A percentile compares a stretch with the other conserved stretches of the same genome.
Conservation (phyloP, 1,284 basidiomycete species). For the Apiotrichum montevideense region DNA sequence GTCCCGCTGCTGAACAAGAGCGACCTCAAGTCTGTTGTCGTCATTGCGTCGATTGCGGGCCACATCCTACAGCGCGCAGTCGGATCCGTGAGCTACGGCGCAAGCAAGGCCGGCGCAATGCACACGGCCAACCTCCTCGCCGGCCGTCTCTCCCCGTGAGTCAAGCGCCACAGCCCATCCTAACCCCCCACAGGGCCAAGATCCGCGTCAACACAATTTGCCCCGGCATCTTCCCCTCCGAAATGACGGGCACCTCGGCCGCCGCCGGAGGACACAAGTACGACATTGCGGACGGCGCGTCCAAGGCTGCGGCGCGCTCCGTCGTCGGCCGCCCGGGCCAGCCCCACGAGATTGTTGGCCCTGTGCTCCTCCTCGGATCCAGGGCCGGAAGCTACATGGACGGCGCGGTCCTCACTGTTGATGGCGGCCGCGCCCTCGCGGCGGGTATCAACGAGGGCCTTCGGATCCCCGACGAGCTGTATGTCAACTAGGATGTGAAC, state of each 20-base stretch:
- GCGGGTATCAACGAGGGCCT: constrained; percentile 34
- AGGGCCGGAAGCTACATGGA: constrained; percentile 41
- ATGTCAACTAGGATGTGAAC: constrained; percentile 8
- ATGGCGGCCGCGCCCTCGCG: constrained; percentile 41
- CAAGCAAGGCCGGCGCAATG: constrained; percentile 38
- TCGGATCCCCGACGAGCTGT: constrained; percentile 27
- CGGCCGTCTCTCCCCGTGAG: constrained; percentile 30
- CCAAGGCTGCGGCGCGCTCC: constrained; percentile 28
- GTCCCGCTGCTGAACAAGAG: constrained; percentile 40
- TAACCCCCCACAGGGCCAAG: constrained; percentile 14
- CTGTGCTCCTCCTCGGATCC: constrained; percentile 36
- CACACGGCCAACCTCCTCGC: constrained; percentile 34
- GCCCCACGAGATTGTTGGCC: constrained; percentile 44
- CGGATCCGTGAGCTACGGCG: constrained; percentile 38
- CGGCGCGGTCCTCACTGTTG: constrained; percentile 38
- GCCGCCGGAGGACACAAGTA: constrained; percentile 17
- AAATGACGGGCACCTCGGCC: constrained; percentile 32
- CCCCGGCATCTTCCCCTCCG: constrained; percentile 38
- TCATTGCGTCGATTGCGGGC: constrained; percentile 42
- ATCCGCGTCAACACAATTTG: constrained; percentile 41
- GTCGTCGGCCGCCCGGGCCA: constrained; percentile 39
- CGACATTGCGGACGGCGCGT: constrained; percentile 18
- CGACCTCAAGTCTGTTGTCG: constrained; percentile 34
- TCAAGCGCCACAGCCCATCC: neutral
- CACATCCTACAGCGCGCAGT: constrained; percentile 33